Base-by-base conservation (phyloP, 306 rosid species). In the Pyrus pyrifolia region DNA sequence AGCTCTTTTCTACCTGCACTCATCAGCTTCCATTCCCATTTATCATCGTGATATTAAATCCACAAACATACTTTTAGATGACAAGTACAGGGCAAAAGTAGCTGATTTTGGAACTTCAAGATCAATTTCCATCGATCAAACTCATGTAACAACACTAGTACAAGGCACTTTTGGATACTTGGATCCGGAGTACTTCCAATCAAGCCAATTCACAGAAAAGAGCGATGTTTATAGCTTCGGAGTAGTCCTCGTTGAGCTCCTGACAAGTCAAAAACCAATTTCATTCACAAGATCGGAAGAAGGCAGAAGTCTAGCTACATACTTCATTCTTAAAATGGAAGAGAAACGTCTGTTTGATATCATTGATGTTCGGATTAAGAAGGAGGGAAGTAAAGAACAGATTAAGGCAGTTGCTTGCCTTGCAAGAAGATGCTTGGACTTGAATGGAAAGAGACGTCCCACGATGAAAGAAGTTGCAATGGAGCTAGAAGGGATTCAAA, bases 61-160 rank as follows among this genome's bases (percentile, higher is more conserved):
- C 12, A 58, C 83, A 1, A 74, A 74, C 75, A 74, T 80, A 30
- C 60, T 80, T n/a, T 25, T 68, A 13, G 83, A 80, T 21, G 79
- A 80, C 5, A 74, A 68, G 30, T 74, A 74, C 49, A 59, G 79
- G 68, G 83, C 70, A 6, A 80, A 74, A 61, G n/a, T 80, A 13
- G 79, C 76, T 12, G 72, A 80, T 15, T 80, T 80, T 33, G 83
- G 79, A 11, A 74, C 83, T 68, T 80, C 79, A 21, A 74, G 71
- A 60, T 60, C 76, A 17, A 42, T 80, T 67, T 8, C 68, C 71
- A 45, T 74, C 5, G 79, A 80, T 22, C 71, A 80, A 46, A 68
- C 83, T 7, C 83, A 80, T 33, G 66, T 80, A 4, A 80, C 79
- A 4, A 80, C 79, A 15, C 5, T 29, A 5, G 83, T 74, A 14